A percentile compares a stretch with the other conserved stretches of the same genome.
phyloP scores from a whole-genome alignment of 2,329 filamentous ascomycete species.

The Penicillium sp. region DNA sequence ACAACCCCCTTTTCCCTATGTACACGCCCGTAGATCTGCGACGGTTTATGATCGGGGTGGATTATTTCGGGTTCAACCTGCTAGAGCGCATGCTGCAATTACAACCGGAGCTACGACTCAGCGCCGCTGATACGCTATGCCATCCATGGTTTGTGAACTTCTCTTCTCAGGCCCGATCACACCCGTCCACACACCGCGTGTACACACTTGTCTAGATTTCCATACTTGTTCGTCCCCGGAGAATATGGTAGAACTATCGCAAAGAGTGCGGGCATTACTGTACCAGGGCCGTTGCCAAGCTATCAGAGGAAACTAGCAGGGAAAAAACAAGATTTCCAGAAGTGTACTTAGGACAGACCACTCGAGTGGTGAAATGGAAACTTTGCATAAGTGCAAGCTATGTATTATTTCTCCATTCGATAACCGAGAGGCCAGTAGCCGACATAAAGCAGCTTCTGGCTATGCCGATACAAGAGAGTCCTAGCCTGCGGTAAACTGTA shows the following conservation, averaged over 20 bases:
- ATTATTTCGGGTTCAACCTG: not conserved
- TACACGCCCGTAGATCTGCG: not conserved
- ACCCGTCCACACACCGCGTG: too few relatives aligned
- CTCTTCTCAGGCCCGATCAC: not conserved
- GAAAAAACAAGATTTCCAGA: not conserved
- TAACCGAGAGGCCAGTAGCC: not conserved
- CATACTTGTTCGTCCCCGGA: not conserved
- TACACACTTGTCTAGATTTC: not conserved
- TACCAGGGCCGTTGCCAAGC: not conserved
- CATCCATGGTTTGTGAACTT: not conserved
- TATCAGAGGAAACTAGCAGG: not conserved
- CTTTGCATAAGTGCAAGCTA: not conserved
- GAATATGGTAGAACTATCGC: not conserved
- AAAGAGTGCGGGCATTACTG: not conserved
- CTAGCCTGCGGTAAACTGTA: not conserved
- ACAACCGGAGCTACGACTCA: not conserved
- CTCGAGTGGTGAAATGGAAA: not conserved
- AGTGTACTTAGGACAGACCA: not conserved
- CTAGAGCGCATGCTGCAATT: not conserved
- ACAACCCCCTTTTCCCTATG: constrained; percentile 81
- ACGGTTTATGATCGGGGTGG: not conserved
- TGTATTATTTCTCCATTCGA: not conserved
- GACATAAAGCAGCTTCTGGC: not conserved
- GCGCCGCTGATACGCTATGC: not conserved
- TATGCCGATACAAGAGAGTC: not conserved